Percentiles rank a stretch among this genome's conserved stretches.
Evolutionary conservation across 768 basidiomycete species (phyloP).

Genomic region (Boletellus emodensis): DNA sequence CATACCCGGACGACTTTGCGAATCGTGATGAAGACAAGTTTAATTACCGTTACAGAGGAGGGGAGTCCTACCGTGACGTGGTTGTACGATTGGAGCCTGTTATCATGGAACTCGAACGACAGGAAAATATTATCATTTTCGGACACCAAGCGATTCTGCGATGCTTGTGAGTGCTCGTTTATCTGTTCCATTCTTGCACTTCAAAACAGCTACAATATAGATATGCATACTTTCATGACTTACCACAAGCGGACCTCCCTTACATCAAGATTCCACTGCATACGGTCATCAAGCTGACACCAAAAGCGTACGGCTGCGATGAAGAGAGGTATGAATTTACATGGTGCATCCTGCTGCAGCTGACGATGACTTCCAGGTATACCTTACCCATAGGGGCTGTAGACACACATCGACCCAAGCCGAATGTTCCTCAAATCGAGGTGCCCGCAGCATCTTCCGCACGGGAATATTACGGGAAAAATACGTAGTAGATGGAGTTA

Average conservation of each 20-base stretch:
- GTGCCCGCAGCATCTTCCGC: conserved; percentile 15
- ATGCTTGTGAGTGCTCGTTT: conserved; percentile 51
- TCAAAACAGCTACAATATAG: conserved; percentile 34
- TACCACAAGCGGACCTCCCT: conserved; percentile 89
- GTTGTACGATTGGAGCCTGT: conserved; percentile 93
- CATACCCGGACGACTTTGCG: conserved; percentile 97
- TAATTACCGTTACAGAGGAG: conserved; percentile 95
- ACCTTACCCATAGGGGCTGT: conserved; percentile 88
- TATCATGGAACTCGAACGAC: conserved; percentile 98
- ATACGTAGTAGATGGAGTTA: conserved; percentile 5
- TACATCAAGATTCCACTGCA: conserved; percentile 98
- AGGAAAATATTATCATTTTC: conserved; percentile 95
- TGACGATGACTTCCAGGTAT: conserved; percentile 48
- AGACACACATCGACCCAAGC: conserved; percentile 82
- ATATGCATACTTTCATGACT: conserved; percentile 95
- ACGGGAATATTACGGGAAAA: conserved; percentile 37
- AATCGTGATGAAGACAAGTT: conserved; percentile 99
- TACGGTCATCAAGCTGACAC: conserved; percentile 97
- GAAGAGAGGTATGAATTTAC: conserved; percentile 71
- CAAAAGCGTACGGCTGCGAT: conserved; percentile 97
- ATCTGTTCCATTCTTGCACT: not conserved
- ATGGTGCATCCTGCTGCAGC: not conserved
- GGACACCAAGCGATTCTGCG: conserved; percentile 92
- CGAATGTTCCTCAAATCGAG: conserved; percentile 19
- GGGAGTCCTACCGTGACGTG: conserved; percentile 97